Conservation (phyloP, 2,329 filamentous ascomycete genomes). For the Colletotrichum scovillei region DNA sequence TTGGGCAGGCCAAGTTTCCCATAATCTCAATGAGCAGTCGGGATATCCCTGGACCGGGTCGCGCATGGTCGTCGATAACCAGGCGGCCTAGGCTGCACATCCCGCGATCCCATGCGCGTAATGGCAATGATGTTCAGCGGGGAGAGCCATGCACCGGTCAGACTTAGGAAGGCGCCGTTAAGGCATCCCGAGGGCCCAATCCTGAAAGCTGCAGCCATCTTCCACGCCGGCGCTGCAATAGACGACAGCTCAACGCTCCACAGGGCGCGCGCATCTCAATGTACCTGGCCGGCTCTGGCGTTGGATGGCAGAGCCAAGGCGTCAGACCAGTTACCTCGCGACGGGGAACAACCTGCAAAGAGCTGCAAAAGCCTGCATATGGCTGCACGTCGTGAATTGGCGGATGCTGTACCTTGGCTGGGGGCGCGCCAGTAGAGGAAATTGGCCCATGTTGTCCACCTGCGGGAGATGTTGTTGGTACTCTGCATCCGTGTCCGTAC, state of each 20-base stretch:
- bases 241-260: slow-evolving; percentile 21
- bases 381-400: not conserved
- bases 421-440: not conserved
- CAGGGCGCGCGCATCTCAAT: slow-evolving; percentile 20
- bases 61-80: slow-evolving; percentile 9
- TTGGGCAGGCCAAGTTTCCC: not conserved
- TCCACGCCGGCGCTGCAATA: slow-evolving; percentile 21
- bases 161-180: slow-evolving; percentile 5
- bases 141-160: slow-evolving; percentile 13
- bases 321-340: not conserved
- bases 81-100: slow-evolving; percentile 9
- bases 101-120: slow-evolving; percentile 23
- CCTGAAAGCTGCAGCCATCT: slow-evolving; percentile 20
- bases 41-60: slow-evolving; percentile 24
- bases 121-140: slow-evolving; percentile 1
- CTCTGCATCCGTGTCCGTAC: not conserved
- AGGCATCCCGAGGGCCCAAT: not conserved
- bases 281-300: slow-evolving; percentile 5
- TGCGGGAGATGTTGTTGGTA: not conserved
- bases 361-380: not conserved
- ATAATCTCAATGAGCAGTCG: not conserved
- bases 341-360: slow-evolving; percentile 1
- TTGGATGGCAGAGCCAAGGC: not conserved
- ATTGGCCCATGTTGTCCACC: slow-evolving; percentile 3
- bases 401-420: not conserved